A percentile compares a stretch with the other conserved stretches of the same genome.
These are phyloP conservation scores for Pseudogymnoascus sp. DNA, from an alignment of 2,329 filamentous ascomycete genomes.

Conservation along the genomic window DNA sequence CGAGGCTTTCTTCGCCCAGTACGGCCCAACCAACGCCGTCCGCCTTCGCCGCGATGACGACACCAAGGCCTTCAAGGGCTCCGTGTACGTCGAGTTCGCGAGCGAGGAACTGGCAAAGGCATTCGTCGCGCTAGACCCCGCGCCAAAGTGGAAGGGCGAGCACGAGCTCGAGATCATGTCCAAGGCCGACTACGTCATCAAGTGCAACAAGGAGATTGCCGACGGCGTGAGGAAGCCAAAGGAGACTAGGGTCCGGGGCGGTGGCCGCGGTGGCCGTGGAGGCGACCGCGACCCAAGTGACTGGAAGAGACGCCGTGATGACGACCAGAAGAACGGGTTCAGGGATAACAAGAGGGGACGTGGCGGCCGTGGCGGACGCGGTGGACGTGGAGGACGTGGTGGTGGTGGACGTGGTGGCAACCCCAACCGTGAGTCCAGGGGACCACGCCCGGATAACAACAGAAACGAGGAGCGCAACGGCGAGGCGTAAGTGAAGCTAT, in stretches of 20 bases:
- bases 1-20: constrained; percentile 81
- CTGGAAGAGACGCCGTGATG: constrained; percentile 57
- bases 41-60: constrained; percentile 72
- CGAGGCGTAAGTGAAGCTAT: constrained; percentile 24
- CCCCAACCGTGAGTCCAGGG: constrained; percentile 30
- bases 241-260: constrained; percentile 19
- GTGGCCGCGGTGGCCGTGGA: constrained; percentile 30
- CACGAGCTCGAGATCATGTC: constrained; percentile 73
- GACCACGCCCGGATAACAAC: constrained; percentile 28
- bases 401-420: constrained; percentile 36
- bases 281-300: constrained; percentile 44
- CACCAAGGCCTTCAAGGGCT: constrained; percentile 80
- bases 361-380: constrained; percentile 33
- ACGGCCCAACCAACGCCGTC: constrained; percentile 71
- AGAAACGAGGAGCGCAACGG: constrained; percentile 24
- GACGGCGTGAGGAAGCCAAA: constrained; percentile 61
- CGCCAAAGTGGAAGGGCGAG: constrained; percentile 71
- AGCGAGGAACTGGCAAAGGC: constrained; percentile 69
- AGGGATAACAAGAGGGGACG: constrained; percentile 35
- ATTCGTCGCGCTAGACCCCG: constrained; percentile 72
- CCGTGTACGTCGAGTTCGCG: constrained; percentile 88
- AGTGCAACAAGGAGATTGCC: constrained; percentile 65
- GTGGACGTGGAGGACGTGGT: constrained; percentile 40
- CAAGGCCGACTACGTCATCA: constrained; percentile 81
- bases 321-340: constrained; percentile 55